phyloP scores from a whole-genome alignment of 495 filamentous ascomycete genomes.

The Penicillium turbatum region DNA sequence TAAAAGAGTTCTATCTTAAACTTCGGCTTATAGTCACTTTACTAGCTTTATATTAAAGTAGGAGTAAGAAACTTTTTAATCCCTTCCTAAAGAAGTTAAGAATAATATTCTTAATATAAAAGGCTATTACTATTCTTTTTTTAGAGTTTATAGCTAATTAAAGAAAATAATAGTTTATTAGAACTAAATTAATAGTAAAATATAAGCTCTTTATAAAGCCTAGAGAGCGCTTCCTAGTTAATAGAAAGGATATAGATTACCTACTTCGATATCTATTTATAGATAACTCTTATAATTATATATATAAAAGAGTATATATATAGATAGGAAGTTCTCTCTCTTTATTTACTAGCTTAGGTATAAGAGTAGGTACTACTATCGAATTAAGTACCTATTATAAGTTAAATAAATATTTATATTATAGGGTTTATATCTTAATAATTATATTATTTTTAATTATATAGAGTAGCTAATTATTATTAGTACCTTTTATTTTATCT shows the following conservation, averaged over 20 bases:
- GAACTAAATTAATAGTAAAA: constrained; percentile 9
- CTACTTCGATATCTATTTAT: constrained; percentile 17
- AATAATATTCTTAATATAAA: constrained; percentile 14
- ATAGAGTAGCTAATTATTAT: constrained; percentile 1
- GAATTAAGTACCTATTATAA: constrained; percentile 20
- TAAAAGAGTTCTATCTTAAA: neutral
- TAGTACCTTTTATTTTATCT: constrained; percentile 22
- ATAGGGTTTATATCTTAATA: constrained; percentile 13
- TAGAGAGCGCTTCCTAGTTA: constrained; percentile 15
- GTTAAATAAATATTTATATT: constrained; percentile 24
- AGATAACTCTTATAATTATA: constrained; percentile 20
- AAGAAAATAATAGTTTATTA: constrained; percentile 15
- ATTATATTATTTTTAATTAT: neutral
- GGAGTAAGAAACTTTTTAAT: constrained; percentile 11
- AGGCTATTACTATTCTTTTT: neutral
- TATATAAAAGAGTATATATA: constrained; percentile 16
- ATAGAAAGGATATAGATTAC: constrained; percentile 17
- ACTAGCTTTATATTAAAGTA: constrained; percentile 9
- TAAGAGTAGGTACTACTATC: constrained; percentile 19
- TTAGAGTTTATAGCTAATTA: neutral
- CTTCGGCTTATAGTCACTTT: constrained; percentile 7
- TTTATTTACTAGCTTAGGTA: constrained; percentile 17
- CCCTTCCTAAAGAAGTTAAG: constrained; percentile 5
- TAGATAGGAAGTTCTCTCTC: constrained; percentile 18
- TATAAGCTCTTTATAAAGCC: constrained; percentile 19